phyloP scores from a whole-genome alignment of 139 green algal genomes.

The Tetradesmus obliquus region DNA sequence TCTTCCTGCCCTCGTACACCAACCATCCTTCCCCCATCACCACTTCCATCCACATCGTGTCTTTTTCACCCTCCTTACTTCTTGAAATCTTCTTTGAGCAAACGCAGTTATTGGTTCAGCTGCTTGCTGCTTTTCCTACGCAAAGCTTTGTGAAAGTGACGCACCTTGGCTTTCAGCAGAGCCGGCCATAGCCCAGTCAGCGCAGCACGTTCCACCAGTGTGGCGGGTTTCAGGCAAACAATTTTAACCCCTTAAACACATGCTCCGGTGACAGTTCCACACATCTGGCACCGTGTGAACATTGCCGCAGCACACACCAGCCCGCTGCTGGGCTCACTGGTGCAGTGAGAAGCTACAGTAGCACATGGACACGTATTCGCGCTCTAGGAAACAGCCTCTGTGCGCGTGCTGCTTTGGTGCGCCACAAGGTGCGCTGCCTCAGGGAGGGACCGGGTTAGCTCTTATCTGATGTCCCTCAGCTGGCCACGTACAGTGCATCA shows the following conservation, averaged over 20 bases:
- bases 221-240: too few relatives aligned
- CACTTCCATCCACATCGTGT: neutral
- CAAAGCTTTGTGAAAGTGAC: neutral
- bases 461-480: neutral
- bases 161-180: neutral
- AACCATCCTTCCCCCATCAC: neutral
- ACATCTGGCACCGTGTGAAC: neutral
- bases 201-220: too few relatives aligned
- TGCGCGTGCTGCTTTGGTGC: constrained; percentile 5
- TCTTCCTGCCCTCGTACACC: neutral
- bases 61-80: too few relatives aligned
- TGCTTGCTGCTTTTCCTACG: neutral
- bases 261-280: neutral
- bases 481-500: neutral
- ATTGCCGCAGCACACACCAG: neutral
- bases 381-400: neutral
- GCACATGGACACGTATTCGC: neutral
- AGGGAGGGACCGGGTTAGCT: neutral
- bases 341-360: neutral
- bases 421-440: constrained; percentile 4
- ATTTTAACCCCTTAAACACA: neutral
- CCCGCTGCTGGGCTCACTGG: neutral
- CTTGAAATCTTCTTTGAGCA: too few relatives aligned
- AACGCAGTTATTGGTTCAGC: too few relatives aligned
- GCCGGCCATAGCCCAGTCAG: neutral